Evolutionary conservation across 176 grass and related monocot genomes (phyloP).

Genomic region (Ensete ventricosum): DNA sequence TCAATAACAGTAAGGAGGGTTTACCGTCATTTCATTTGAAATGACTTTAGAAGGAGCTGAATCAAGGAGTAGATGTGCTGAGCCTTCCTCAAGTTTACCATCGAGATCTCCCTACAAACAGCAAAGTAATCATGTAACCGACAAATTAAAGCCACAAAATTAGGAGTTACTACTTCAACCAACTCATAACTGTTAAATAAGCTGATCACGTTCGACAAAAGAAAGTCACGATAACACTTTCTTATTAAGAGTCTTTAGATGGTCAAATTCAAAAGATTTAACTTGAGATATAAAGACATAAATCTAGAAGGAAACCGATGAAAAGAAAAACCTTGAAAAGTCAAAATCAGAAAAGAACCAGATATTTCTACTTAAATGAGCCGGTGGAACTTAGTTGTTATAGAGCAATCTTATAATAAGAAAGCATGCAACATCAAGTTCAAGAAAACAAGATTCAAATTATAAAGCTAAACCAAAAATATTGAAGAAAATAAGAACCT

Average conservation of each 20-base stretch:
- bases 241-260: not conserved
- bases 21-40: conserved; percentile 81
- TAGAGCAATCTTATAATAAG: not conserved
- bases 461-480: not conserved
- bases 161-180: not conserved
- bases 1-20: conserved; percentile 7
- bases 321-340: not conserved
- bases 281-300: not conserved
- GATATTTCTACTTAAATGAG: not conserved
- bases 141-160: conserved; percentile 15
- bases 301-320: not conserved
- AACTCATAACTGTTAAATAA: not conserved
- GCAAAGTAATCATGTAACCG: conserved; percentile 17
- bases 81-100: conserved; percentile 76
- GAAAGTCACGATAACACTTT: not conserved
- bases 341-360: not conserved
- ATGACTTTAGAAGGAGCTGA: conserved; percentile 86
- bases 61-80: conserved; percentile 73
- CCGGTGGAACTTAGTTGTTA: not conserved
- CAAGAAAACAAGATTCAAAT: not conserved
- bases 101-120: conserved; percentile 76
- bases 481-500: conserved; percentile 3
- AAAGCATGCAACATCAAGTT: not conserved
- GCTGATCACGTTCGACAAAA: not conserved
- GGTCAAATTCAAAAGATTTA: not conserved